A percentile compares a stretch with the other conserved stretches of the same genome.
Evolutionary conservation across 768 basidiomycete genomes (phyloP).

Genomic region (Xerocomellus intermedius): DNA sequence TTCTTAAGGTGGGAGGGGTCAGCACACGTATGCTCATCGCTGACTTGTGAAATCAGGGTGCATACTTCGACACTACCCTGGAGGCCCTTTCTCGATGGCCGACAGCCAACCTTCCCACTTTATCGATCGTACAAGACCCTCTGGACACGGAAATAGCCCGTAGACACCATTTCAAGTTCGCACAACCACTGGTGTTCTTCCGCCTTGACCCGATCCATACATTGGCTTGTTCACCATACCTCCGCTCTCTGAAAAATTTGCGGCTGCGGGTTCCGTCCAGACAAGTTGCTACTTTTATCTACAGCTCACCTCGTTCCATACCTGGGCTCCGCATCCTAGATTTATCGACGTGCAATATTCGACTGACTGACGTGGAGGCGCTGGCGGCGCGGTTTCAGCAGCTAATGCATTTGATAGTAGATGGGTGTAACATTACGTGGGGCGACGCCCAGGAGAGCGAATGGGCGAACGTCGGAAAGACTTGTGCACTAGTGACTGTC

Average conservation of each 20-base stretch:
- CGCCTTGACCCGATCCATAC: constrained; percentile 56
- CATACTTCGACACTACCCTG: constrained; percentile 79
- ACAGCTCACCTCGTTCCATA: constrained; percentile 27
- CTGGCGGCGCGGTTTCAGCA: constrained; percentile 49
- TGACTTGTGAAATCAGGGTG: constrained; percentile 47
- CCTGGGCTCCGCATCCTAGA: constrained; percentile 65
- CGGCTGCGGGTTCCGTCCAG: constrained; percentile 73
- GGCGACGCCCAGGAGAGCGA: constrained; percentile 50
- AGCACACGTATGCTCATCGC: not conserved
- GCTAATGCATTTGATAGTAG: constrained; percentile 68
- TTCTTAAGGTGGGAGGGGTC: constrained; percentile 54
- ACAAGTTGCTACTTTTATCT: constrained; percentile 46
- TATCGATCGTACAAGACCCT: constrained; percentile 71
- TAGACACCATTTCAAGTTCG: constrained; percentile 49
- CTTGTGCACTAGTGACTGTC: constrained; percentile 60
- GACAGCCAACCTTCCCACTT: constrained; percentile 33
- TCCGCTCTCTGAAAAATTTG: constrained; percentile 49
- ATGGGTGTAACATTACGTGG: constrained; percentile 58
- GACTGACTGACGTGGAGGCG: constrained; percentile 51
- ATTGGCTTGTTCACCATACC: constrained; percentile 44
- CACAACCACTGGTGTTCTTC: constrained; percentile 89
- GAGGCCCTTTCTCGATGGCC: constrained; percentile 66
- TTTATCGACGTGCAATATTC: constrained; percentile 66
- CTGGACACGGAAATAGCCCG: constrained; percentile 41
- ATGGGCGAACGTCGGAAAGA: constrained; percentile 60